phyloP scores from a whole-genome alignment of 2,329 filamentous ascomycete species.

The Allantophomopsis cytisporea region DNA sequence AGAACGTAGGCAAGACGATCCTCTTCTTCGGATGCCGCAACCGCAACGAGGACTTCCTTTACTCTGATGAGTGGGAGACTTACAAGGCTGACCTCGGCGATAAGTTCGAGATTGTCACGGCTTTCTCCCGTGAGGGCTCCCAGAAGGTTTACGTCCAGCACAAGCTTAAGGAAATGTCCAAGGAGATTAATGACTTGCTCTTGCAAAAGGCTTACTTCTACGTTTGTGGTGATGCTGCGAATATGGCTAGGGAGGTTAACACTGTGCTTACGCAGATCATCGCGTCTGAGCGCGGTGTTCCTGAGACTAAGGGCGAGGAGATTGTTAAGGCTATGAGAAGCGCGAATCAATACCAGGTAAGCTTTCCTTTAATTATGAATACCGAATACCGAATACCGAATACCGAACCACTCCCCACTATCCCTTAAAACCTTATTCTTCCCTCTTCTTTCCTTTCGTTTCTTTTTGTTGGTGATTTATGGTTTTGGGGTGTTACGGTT shows the following conservation, averaged over 20 bases:
- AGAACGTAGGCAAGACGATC: conserved; percentile 74
- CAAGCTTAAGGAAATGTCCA: conserved; percentile 67
- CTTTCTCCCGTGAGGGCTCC: conserved; percentile 79
- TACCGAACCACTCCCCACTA: background rate
- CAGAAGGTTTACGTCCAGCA: conserved; percentile 98
- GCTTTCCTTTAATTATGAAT: conserved; percentile 2
- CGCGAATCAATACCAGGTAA: conserved; percentile 88
- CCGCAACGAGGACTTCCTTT: conserved; percentile 79
- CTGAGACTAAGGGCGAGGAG: conserved; percentile 83
- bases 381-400: no score
- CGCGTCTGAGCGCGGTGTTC: conserved; percentile 66
- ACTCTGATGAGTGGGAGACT: conserved; percentile 80
- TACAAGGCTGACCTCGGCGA: conserved; percentile 76
- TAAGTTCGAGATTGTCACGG: conserved; percentile 79
- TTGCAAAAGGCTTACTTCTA: conserved; percentile 88
- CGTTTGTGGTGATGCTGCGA: conserved; percentile 92
- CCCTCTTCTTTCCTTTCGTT: conserved; percentile 11
- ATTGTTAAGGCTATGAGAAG: conserved; percentile 95
- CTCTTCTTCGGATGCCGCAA: conserved; percentile 95
- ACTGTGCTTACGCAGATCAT: conserved; percentile 78
- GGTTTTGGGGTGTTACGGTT: no score
- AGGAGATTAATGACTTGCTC: conserved; percentile 78
- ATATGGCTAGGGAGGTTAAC: conserved; percentile 94
- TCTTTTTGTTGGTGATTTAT: conserved; percentile 1
- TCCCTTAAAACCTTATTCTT: no score